Percentiles rank a stretch among this genome's conserved stretches.
Conservation (phyloP, 2,329 filamentous ascomycete genomes). For the Apiospora malaysiana region DNA sequence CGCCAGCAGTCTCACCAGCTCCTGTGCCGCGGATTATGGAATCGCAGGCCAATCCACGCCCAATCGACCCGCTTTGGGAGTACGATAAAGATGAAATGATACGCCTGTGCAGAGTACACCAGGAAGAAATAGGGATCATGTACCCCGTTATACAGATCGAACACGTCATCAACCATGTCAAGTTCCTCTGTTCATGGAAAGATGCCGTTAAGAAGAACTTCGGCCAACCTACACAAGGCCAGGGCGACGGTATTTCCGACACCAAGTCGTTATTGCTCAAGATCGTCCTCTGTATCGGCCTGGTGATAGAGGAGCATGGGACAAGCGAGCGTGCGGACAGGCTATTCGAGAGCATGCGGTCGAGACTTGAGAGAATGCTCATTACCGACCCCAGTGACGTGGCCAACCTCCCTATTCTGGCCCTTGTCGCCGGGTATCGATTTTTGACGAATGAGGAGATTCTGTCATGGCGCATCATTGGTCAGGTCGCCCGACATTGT, state of each 20-base stretch:
- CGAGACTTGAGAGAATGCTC: slow-evolving; percentile 69
- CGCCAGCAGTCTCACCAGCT: slow-evolving; percentile 41
- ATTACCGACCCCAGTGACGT: slow-evolving; percentile 59
- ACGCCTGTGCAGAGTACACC: slow-evolving; percentile 78
- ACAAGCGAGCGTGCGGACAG: slow-evolving; percentile 75
- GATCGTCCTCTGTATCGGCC: slow-evolving; percentile 78
- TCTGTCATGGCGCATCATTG: slow-evolving; percentile 86
- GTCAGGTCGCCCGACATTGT: slow-evolving; percentile 80
- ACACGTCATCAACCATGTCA: slow-evolving; percentile 72
- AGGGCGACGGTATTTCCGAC: slow-evolving; percentile 50
- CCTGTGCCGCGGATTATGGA: slow-evolving; percentile 33
- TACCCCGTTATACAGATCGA: slow-evolving; percentile 85
- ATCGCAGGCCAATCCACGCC: slow-evolving; percentile 24
- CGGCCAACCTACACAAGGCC: slow-evolving; percentile 38
- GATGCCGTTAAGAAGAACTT: slow-evolving; percentile 54
- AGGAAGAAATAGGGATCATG: slow-evolving; percentile 92
- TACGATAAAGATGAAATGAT: slow-evolving; percentile 81
- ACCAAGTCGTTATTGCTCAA: slow-evolving; percentile 75
- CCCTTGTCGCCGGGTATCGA: slow-evolving; percentile 67
- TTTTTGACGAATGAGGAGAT: slow-evolving; percentile 88
- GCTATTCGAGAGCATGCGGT: slow-evolving; percentile 79
- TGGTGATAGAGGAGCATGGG: slow-evolving; percentile 80
- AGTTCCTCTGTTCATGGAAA: slow-evolving; percentile 73
- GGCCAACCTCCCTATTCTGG: slow-evolving; percentile 55
- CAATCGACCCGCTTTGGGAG: slow-evolving; percentile 76